A percentile compares a stretch with the other conserved stretches of the same genome.
phyloP scores from a whole-genome alignment of 2,329 filamentous ascomycete species.

The Alternaria brassicae region DNA sequence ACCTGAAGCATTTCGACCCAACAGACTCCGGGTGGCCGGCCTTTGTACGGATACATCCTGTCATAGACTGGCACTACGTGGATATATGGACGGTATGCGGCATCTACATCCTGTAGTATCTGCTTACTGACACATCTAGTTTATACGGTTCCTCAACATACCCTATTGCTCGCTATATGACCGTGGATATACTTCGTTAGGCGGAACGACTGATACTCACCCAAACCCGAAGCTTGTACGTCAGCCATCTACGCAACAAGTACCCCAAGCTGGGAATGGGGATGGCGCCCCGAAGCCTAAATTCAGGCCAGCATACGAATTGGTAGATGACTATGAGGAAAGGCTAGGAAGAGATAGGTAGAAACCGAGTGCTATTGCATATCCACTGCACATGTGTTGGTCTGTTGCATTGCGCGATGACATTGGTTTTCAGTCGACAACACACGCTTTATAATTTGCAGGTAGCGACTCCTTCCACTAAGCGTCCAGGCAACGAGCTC shows the following conservation, averaged over 20 bases:
- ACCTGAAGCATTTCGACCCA: constrained; percentile 79
- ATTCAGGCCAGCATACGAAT: constrained; percentile 51
- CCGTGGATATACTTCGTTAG: constrained; percentile 87
- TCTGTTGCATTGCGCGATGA: not conserved
- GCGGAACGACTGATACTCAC: constrained; percentile 85
- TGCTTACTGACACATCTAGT: constrained; percentile 58
- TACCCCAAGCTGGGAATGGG: constrained; percentile 18
- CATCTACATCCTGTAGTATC: not conserved
- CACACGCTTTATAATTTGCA: not conserved
- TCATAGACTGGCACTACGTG: constrained; percentile 96
- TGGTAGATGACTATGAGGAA: constrained; percentile 52
- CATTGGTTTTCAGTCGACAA: not conserved
- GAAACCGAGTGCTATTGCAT: constrained; percentile 6
- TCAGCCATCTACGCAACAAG: constrained; percentile 29
- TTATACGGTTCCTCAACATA: constrained; percentile 78
- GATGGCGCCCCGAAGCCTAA: constrained; percentile 31
- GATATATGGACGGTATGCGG: constrained; percentile 88
- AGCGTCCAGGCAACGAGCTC: not conserved
- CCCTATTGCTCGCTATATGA: constrained; percentile 90
- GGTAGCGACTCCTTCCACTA: not conserved
- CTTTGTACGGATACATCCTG: constrained; percentile 92
- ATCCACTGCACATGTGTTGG: not conserved
- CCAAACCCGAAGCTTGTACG: constrained; percentile 74
- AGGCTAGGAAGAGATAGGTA: constrained; percentile 49
- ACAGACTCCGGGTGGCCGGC: constrained; percentile 90